These are phyloP conservation scores for Cercophora newfieldiana DNA, from an alignment of 495 filamentous ascomycete genomes.

Conservation along the genomic window DNA sequence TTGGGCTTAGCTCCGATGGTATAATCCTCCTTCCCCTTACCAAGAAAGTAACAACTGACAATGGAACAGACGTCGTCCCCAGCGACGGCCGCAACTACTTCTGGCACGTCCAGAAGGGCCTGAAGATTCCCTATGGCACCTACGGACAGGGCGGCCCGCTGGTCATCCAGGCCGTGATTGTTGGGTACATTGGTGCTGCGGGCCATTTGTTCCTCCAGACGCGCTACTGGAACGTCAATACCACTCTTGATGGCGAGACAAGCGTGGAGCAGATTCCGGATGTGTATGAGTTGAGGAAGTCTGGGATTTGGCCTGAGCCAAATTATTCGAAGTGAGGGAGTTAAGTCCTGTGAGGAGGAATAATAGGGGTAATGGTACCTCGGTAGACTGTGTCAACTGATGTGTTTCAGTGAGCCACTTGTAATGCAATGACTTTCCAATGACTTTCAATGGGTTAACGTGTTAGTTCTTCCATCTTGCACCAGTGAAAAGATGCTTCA, in stretches of 20 bases:
- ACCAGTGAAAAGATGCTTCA: too few relatives aligned
- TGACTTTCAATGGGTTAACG: too few relatives aligned
- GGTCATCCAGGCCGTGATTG: not conserved
- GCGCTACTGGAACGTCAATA: not conserved
- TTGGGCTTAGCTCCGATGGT: not conserved
- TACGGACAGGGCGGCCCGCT: not conserved
- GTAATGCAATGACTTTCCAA: too few relatives aligned
- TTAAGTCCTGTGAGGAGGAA: too few relatives aligned
- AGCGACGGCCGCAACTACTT: not conserved
- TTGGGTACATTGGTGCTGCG: conserved; percentile 4
- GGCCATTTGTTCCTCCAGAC: not conserved
- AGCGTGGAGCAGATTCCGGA: not conserved
- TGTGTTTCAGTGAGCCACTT: too few relatives aligned
- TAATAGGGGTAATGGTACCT: too few relatives aligned
- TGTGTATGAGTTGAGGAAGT: too few relatives aligned
- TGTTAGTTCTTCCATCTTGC: too few relatives aligned
- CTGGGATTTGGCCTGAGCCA: too few relatives aligned
- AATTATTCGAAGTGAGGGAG: too few relatives aligned
- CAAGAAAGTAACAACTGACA: not conserved
- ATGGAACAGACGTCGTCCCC: not conserved
- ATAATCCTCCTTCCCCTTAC: not conserved
- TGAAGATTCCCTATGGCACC: not conserved
- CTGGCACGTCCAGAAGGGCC: not conserved
- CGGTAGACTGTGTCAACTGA: too few relatives aligned
- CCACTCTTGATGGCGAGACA: not conserved